A percentile compares a stretch with the other conserved stretches of the same genome.
Conservation (phyloP, 768 basidiomycete species). For the Sistotremastrum suecicum region DNA sequence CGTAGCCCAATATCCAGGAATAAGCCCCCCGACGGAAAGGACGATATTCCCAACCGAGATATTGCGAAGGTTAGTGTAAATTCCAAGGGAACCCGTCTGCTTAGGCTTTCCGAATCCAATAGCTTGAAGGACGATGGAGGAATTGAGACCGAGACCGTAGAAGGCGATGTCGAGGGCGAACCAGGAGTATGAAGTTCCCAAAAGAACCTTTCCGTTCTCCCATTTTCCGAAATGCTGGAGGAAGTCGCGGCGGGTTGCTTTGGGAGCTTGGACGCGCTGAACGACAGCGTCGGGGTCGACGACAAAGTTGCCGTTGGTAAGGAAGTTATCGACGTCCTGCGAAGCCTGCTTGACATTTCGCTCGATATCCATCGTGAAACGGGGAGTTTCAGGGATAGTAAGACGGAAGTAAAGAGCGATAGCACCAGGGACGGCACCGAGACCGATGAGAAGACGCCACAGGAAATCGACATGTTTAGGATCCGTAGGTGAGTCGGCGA, state of each 20-base stretch:
- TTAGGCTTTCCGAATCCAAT: conserved; percentile 55
- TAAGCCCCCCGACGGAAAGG: conserved; percentile 61
- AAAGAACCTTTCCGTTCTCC: conserved; percentile 66
- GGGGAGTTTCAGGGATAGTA: conserved; percentile 86
- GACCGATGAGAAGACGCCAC: conserved; percentile 82
- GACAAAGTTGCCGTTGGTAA: conserved; percentile 32
- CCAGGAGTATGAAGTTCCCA: conserved; percentile 76
- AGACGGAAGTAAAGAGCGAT: conserved; percentile 85
- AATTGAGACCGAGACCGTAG: conserved; percentile 82
- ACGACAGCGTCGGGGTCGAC: conserved; percentile 42
- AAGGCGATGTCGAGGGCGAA: conserved; percentile 84
- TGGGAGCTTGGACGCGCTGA: conserved; percentile 54
- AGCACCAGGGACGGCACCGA: conserved; percentile 70
- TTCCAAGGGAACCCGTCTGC: conserved; percentile 18
- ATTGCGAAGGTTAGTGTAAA: conserved; percentile 49
- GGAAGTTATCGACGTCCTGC: conserved; percentile 56
- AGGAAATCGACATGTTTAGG: conserved; percentile 49
- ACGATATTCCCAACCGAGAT: conserved; percentile 64
- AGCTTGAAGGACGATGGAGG: conserved; percentile 53
- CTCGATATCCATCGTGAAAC: conserved; percentile 87
- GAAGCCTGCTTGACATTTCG: conserved; percentile 65
- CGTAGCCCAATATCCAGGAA: conserved; percentile 63
- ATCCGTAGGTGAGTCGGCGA: conserved; percentile 25
- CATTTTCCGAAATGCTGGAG: conserved; percentile 48
- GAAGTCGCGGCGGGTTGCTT: conserved; percentile 59